phyloP scores from a whole-genome alignment of 768 basidiomycete genomes.

The Trametes cingulata region DNA sequence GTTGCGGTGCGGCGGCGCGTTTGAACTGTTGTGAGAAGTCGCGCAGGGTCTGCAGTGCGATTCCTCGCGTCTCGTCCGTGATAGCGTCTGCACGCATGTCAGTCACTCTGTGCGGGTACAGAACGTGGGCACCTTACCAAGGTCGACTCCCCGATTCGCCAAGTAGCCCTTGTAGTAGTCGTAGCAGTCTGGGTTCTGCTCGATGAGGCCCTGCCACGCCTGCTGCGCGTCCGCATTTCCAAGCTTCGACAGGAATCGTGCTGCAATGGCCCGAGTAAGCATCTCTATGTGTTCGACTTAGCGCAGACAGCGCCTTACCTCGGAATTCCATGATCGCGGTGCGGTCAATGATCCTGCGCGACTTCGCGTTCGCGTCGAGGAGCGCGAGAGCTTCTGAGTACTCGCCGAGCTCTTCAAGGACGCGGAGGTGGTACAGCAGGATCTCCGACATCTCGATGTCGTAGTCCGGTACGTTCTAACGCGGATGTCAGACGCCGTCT shows the following conservation, averaged over 20 bases:
- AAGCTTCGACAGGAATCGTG: slow-evolving; percentile 74
- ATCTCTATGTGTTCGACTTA: background rate
- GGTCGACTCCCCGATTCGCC: slow-evolving; percentile 58
- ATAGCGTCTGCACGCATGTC: slow-evolving; percentile 35
- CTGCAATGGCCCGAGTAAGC: slow-evolving; percentile 40
- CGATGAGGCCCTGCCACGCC: slow-evolving; percentile 79
- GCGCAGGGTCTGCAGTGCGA: slow-evolving; percentile 58
- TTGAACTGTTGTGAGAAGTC: slow-evolving; percentile 66
- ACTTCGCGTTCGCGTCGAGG: slow-evolving; percentile 65
- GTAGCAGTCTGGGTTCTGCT: slow-evolving; percentile 82
- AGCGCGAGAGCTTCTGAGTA: slow-evolving; percentile 57
- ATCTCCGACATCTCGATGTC: slow-evolving; percentile 87
- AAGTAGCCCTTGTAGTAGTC: slow-evolving; percentile 81
- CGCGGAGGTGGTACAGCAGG: slow-evolving; percentile 69
- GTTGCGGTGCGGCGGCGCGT: slow-evolving; percentile 66
- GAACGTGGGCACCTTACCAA: slow-evolving; percentile 48
- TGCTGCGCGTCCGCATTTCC: slow-evolving; percentile 71
- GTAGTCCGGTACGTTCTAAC: slow-evolving; percentile 75
- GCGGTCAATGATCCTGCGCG: slow-evolving; percentile 68
- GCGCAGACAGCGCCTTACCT: slow-evolving; percentile 43
- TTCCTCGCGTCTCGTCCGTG: slow-evolving; percentile 49
- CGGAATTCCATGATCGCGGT: slow-evolving; percentile 65
- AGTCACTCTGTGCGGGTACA: background rate
- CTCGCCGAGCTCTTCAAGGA: slow-evolving; percentile 75
- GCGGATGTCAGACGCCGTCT: too few relatives aligned